These are phyloP conservation scores for Wallemia hederae DNA, from an alignment of 1,284 basidiomycete genomes.

Conservation along the genomic window DNA sequence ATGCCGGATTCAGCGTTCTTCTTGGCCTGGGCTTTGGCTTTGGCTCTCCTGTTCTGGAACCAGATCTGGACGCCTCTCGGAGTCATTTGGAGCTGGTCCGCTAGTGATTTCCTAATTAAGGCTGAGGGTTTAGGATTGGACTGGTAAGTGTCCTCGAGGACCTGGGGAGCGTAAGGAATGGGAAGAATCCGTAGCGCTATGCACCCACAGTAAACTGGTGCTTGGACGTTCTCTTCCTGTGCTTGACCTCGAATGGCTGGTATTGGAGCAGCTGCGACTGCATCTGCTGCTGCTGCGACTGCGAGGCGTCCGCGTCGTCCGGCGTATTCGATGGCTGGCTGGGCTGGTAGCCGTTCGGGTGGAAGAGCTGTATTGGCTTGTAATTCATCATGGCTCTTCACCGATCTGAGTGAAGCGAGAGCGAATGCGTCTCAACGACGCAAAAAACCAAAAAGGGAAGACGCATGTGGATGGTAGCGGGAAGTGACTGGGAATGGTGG, in stretches of 20 bases:
- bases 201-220: constrained; percentile 31
- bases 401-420: no score
- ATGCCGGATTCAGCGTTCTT: not conserved
- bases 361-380: not conserved
- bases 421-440: no score
- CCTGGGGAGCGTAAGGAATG: constrained; percentile 8
- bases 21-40: constrained; percentile 33
- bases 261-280: constrained; percentile 17
- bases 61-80: constrained; percentile 68
- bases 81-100: constrained; percentile 59
- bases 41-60: constrained; percentile 67
- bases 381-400: not conserved
- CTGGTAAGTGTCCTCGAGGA: constrained; percentile 57
- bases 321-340: not conserved
- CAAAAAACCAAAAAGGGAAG: no score
- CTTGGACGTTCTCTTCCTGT: constrained; percentile 52
- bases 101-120: constrained; percentile 40
- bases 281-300: not conserved
- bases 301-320: not conserved
- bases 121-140: constrained; percentile 70
- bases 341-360: not conserved
- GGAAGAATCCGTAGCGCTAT: not conserved
- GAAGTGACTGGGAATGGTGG: no score
- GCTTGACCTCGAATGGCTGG: constrained; percentile 65
- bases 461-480: no score